Evolutionary conservation across 73 alveolate species (phyloP), one percentile per base, ranked within the genome.

Genomic region (Paramecium caudatum): DNA sequence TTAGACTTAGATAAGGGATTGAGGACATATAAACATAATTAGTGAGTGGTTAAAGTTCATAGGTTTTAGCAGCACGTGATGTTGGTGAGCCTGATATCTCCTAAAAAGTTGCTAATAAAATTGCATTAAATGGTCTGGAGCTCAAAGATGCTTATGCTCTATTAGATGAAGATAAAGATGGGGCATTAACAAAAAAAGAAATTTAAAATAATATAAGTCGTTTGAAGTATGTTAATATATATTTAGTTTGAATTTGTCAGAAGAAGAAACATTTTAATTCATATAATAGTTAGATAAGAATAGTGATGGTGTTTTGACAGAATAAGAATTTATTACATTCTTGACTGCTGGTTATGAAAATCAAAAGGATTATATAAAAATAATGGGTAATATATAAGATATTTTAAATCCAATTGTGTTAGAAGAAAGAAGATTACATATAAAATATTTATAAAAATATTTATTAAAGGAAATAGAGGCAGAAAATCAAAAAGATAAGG

Each of bases 81-180:
- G 21, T 23, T 39, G 49, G 32, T 15, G 43, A 74, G 25, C 43
- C 68, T 30, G 47, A 68, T 19, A 39, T 74, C 2, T 33, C 88
- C 7, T 16, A 19, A 21, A 74, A 30, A 23, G 65, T 74, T 2
- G 43, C 45, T 3, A 74, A 23, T 27, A 17, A 74, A 25, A 74
- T 74, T 16, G 68, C 68, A n/a, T 21, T 39, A 10, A 74, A 74
- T 74, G 88, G 55, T 23, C 43, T 74, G 19, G 19, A 74, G 32
- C 21, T 74, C 16, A 45, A 37, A 19, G 88, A 74, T 37, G 88
- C 88, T 41, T 74, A 74, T 41, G 69, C 62, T 27, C 33, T 74
- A 9, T 74, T 74, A 74, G 88, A 74, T 74, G 88, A 74, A 21
- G 88, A 74, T 41, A 74, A 74, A 43, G 88, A 74, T 39, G 88